Conservation (phyloP, 1,139 yeast species). For the Diutina ranongensis region DNA sequence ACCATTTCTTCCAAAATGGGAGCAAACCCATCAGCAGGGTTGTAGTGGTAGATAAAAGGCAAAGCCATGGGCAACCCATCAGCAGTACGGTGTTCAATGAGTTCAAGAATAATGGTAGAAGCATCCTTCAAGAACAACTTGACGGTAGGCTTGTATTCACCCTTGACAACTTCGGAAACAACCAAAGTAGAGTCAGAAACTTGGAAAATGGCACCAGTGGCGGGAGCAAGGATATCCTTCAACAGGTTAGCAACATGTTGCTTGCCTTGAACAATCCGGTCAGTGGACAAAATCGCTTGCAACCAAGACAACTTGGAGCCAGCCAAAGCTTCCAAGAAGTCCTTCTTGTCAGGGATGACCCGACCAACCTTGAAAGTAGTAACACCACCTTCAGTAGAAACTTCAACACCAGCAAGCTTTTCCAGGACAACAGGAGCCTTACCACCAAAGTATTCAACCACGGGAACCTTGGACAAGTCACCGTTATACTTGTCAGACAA, state of each 20-base stretch:
- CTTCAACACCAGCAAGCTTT: constrained; percentile 11
- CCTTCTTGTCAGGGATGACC: constrained; percentile 33
- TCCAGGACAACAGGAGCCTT: constrained; percentile 29
- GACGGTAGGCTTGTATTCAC: constrained; percentile 60
- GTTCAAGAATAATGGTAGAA: constrained; percentile 48
- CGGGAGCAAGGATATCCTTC: constrained; percentile 70
- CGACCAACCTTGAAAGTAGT: constrained; percentile 34
- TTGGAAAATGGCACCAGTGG: constrained; percentile 52
- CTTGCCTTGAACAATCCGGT: constrained; percentile 75
- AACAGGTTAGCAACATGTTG: constrained; percentile 73
- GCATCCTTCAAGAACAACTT: constrained; percentile 40
- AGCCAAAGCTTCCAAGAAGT: constrained; percentile 76
- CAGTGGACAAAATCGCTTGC: constrained; percentile 74
- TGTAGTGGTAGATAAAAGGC: constrained; percentile 67
- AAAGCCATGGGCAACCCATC: constrained; percentile 65
- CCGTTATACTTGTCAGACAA: constrained; percentile 59
- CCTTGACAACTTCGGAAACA: constrained; percentile 62
- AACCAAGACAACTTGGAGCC: constrained; percentile 81
- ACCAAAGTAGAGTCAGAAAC: constrained; percentile 16
- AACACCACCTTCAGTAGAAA: constrained; percentile 18
- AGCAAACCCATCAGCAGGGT: constrained; percentile 84
- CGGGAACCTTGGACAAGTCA: constrained; percentile 66
- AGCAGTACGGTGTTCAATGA: constrained; percentile 85
- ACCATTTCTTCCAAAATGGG: constrained; percentile 87
- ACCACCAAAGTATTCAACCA: constrained; percentile 82